These are phyloP conservation scores for Linnemannia zychae DNA, from an alignment of 192 early-diverging fungal genomes.

Conservation along the genomic window DNA sequence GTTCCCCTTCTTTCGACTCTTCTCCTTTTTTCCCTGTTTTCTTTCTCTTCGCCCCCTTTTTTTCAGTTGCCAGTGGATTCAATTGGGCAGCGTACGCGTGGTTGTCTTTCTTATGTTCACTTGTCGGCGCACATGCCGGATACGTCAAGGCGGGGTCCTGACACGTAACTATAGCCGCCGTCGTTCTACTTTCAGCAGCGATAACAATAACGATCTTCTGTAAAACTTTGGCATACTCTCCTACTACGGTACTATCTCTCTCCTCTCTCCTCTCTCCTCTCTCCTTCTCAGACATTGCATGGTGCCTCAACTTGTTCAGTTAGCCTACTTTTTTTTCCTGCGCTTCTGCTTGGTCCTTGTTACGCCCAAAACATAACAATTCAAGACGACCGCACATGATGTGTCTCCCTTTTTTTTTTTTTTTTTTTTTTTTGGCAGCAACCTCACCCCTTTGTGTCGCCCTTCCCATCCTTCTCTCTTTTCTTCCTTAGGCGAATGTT, in stretches of 20 bases:
- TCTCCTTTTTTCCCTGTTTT: neutral
- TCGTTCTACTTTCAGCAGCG: too few relatives aligned
- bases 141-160: neutral
- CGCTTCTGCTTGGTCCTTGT: neutral
- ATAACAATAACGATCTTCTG: too few relatives aligned
- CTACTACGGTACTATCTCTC: too few relatives aligned
- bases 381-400: slow-evolving; percentile 20
- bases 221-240: too few relatives aligned
- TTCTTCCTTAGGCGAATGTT: neutral
- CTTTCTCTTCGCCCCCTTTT: neutral
- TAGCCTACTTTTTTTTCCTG: neutral
- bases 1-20: too few relatives aligned
- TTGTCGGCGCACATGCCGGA: neutral
- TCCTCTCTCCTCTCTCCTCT: too few relatives aligned
- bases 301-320: neutral
- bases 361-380: slow-evolving; percentile 20
- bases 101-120: neutral
- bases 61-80: neutral
- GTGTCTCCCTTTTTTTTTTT: neutral
- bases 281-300: too few relatives aligned
- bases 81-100: neutral
- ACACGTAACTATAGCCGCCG: slow-evolving; percentile 5
- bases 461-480: neutral
- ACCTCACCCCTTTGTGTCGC: too few relatives aligned
- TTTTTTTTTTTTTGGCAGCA: too few relatives aligned